Conservation (phyloP, 768 basidiomycete species). For the Lepiota venenata region DNA sequence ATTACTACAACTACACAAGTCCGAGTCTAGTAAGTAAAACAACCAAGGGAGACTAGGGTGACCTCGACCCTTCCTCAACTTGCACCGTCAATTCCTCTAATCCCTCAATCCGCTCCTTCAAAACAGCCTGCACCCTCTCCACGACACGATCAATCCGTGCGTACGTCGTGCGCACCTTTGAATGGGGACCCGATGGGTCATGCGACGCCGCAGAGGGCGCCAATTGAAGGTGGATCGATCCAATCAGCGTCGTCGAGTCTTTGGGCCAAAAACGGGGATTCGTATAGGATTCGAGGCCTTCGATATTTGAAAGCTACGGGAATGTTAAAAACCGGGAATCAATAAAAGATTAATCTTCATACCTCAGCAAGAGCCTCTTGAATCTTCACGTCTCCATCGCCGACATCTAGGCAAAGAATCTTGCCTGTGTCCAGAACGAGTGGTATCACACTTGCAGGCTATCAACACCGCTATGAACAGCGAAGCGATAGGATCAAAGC, state of each 20-base stretch:
- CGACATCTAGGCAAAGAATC: conserved; percentile 84
- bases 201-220: conserved; percentile 52
- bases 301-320: conserved; percentile 65
- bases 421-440: conserved; percentile 92
- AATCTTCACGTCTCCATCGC: conserved; percentile 53
- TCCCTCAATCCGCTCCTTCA: conserved; percentile 73
- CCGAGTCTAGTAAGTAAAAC: too few relatives aligned
- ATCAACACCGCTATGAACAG: conserved; percentile 95
- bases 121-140: conserved; percentile 66
- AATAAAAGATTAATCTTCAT: conserved; percentile 16
- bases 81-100: conserved; percentile 91
- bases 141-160: conserved; percentile 69
- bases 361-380: conserved; percentile 64
- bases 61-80: conserved; percentile 44
- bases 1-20: too few relatives aligned
- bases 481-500: conserved; percentile 97
- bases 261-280: conserved; percentile 94
- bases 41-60: neutral
- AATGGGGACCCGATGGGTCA: conserved; percentile 55
- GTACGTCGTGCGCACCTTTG: conserved; percentile 44
- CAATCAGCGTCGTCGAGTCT: conserved; percentile 80
- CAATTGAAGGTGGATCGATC: conserved; percentile 92
- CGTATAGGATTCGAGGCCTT: conserved; percentile 80
- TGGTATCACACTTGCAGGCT: conserved; percentile 91
- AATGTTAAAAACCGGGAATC: neutral